These are phyloP conservation scores for Cercospora sesami DNA, from an alignment of 2,329 filamentous ascomycete genomes.

Conservation along the genomic window DNA sequence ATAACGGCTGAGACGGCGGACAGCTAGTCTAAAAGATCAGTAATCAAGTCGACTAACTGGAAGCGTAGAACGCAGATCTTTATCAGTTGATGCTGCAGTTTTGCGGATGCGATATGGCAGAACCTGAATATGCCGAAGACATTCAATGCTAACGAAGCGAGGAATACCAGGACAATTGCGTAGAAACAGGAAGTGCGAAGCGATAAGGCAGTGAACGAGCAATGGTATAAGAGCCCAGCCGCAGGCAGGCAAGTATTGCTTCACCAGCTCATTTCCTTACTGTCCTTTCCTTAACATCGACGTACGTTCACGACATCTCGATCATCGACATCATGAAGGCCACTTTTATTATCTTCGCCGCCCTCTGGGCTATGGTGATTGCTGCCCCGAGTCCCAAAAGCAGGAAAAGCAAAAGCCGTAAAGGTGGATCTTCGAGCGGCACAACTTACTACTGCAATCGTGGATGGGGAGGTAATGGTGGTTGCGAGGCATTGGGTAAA, in stretches of 20 bases:
- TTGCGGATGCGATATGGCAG: not conserved
- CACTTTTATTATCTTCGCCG: too few relatives aligned
- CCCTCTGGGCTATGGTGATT: not conserved
- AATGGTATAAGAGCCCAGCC: not conserved
- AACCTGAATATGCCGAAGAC: not conserved
- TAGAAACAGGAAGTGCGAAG: not conserved
- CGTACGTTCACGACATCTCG: too few relatives aligned
- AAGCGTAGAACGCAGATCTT: not conserved
- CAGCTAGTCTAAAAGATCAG: not conserved
- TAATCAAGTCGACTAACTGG: not conserved
- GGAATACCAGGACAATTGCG: not conserved
- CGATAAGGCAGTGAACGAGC: not conserved
- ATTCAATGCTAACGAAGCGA: not conserved
- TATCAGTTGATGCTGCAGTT: not conserved
- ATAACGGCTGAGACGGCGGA: not conserved
- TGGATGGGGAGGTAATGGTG: not conserved
- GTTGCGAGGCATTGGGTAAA: not conserved
- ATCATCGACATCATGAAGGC: too few relatives aligned
- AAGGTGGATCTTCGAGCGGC: not conserved
- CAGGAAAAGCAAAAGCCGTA: too few relatives aligned
- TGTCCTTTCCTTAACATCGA: too few relatives aligned
- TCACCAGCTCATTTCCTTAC: not conserved
- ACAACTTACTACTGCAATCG: not conserved
- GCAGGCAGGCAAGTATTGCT: not conserved
- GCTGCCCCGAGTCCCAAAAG: too few relatives aligned